phyloP scores from a whole-genome alignment of 164 flowering plant genomes.

The Magnolia officinalis region DNA sequence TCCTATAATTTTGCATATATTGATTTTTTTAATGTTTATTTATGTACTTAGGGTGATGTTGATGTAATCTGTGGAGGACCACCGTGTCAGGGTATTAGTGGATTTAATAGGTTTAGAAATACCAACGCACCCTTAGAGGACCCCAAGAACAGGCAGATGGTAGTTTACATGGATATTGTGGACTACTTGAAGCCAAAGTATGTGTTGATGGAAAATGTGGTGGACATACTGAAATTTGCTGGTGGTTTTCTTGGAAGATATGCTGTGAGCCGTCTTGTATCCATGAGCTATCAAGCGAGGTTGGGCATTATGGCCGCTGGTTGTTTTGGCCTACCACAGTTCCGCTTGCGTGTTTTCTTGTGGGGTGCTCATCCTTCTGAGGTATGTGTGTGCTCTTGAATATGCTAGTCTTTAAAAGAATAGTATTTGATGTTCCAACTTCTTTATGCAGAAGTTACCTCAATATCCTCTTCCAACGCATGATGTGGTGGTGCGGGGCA shows the following conservation, averaged over 20 bases:
- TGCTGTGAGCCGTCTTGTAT: conserved; percentile 60
- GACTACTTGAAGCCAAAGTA: conserved; percentile 61
- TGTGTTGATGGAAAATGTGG: conserved; percentile 90
- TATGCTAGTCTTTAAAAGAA: background rate
- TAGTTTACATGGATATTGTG: conserved; percentile 74
- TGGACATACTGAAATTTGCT: conserved; percentile 62
- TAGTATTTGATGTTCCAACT: background rate
- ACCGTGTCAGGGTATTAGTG: conserved; percentile 94
- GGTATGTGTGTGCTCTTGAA: conserved; percentile 20
- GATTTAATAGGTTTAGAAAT: conserved; percentile 76
- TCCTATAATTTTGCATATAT: background rate
- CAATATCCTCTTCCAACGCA: conserved; percentile 82
- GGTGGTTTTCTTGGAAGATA: conserved; percentile 62
- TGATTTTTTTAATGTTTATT: background rate
- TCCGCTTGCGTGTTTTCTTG: conserved; percentile 69
- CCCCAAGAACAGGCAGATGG: conserved; percentile 60
- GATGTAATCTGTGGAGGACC: conserved; percentile 95
- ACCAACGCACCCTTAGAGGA: conserved; percentile 49
- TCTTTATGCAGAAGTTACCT: conserved; percentile 53
- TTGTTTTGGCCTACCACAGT: conserved; percentile 79
- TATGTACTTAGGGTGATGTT: conserved; percentile 55
- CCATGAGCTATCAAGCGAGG: conserved; percentile 65
- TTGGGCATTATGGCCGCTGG: conserved; percentile 91
- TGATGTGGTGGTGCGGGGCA: conserved; percentile 55
- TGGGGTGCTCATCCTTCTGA: conserved; percentile 80